Evolutionary conservation across 139 green algal genomes (phyloP).

Genomic region (Tetradesmus lagerheimii): DNA sequence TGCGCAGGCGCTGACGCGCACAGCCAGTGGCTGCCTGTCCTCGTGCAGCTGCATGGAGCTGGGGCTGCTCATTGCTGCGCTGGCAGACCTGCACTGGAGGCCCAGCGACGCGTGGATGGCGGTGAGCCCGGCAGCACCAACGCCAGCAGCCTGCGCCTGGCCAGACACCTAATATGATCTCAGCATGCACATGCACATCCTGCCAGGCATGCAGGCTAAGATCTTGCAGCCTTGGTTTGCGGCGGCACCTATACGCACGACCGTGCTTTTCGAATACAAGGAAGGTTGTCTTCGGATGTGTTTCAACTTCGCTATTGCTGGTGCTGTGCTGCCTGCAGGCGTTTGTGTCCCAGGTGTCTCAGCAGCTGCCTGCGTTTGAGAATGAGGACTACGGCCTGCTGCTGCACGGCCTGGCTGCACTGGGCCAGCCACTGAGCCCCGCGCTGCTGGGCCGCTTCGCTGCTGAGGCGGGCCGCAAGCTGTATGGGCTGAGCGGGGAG

Average conservation of each 20-base stretch:
- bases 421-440: conserved; percentile 53
- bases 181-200: too few species aligned
- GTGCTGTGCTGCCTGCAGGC: conserved; percentile 2
- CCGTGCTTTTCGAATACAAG: too few species aligned
- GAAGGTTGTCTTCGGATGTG: background rate
- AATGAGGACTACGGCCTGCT: conserved; percentile 55
- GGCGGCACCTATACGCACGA: too few species aligned
- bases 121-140: too few species aligned
- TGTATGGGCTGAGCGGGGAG: conserved; percentile 48
- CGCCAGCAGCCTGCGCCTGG: too few species aligned
- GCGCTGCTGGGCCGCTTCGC: conserved; percentile 22
- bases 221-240: too few species aligned
- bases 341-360: conserved; percentile 43
- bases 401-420: conserved; percentile 51
- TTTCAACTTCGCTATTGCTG: background rate
- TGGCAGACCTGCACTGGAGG: conserved; percentile 57
- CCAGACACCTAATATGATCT: too few species aligned
- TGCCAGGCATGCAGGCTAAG: too few species aligned
- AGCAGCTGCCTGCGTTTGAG: conserved; percentile 48
- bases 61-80: conserved; percentile 30
- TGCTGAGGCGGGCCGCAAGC: conserved; percentile 8
- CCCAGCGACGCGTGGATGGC: conserved; percentile 45
- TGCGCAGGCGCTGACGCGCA: conserved; percentile 16
- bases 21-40: conserved; percentile 28
- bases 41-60: conserved; percentile 43